Conservation (phyloP, 2,329 filamentous ascomycete genomes). For the Cladophialophora yegresii region DNA sequence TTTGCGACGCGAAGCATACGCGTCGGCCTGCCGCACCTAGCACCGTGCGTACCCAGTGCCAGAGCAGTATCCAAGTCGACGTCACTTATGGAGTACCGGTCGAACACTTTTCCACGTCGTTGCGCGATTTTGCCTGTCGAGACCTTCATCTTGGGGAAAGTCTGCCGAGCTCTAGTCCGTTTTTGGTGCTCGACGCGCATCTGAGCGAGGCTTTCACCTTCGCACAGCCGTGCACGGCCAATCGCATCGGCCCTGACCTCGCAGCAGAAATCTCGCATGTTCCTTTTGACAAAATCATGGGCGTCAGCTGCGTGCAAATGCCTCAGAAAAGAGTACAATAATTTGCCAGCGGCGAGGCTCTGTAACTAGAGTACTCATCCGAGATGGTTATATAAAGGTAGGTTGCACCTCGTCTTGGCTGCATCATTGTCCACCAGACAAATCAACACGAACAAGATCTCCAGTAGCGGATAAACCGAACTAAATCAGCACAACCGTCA, state of each 20-base stretch:
- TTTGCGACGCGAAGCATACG: not conserved
- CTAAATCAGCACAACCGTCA: not conserved
- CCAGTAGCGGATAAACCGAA: not conserved
- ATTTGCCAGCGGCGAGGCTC: not conserved
- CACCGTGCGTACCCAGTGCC: no score
- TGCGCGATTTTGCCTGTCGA: constrained; percentile 5
- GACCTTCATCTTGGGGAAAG: not conserved
- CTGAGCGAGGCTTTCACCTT: not conserved
- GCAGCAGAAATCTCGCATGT: not conserved
- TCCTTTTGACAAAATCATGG: not conserved
- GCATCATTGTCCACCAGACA: not conserved
- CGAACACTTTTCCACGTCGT: not conserved
- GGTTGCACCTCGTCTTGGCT: not conserved
- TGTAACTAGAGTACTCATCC: not conserved
- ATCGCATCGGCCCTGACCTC: not conserved
- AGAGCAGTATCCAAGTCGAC: not conserved
- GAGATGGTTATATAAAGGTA: not conserved
- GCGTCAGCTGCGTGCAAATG: not conserved
- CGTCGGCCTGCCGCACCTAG: not conserved
- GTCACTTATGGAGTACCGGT: not conserved
- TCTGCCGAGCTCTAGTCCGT: not conserved
- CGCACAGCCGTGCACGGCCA: not conserved
- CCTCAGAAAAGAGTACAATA: not conserved
- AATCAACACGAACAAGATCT: not conserved
- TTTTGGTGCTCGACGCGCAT: not conserved